These are phyloP conservation scores for Xylaria longipes DNA, from an alignment of 495 filamentous ascomycete genomes.

Conservation along the genomic window DNA sequence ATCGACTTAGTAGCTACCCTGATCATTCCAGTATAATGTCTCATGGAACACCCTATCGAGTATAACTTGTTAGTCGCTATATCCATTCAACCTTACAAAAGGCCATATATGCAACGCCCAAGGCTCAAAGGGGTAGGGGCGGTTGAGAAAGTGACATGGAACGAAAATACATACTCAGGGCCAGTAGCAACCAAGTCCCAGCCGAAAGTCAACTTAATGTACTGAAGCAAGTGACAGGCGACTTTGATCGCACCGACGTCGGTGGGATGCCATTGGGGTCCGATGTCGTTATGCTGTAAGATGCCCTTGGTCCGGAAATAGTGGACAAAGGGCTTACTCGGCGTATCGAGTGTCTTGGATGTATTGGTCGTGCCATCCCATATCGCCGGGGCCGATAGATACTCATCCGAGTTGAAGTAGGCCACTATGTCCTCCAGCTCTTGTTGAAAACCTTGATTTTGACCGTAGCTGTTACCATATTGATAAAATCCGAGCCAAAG, in stretches of 20 bases:
- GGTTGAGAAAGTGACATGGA: not conserved
- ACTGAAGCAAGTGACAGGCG: conserved; percentile 69
- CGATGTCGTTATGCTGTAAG: conserved; percentile 73
- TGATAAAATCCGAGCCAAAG: conserved; percentile 67
- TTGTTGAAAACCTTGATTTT: conserved; percentile 55
- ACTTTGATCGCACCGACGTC: conserved; percentile 73
- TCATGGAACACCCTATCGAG: conserved; percentile 60
- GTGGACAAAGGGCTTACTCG: conserved; percentile 62
- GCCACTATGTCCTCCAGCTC: conserved; percentile 62
- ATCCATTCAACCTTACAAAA: not conserved
- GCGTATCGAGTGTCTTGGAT: conserved; percentile 42
- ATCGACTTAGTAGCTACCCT: conserved; percentile 51
- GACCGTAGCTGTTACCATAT: conserved; percentile 59
- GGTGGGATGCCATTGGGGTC: conserved; percentile 67
- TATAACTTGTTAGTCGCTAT: not conserved
- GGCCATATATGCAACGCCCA: not conserved
- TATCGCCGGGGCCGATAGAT: conserved; percentile 48
- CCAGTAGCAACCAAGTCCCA: conserved; percentile 68
- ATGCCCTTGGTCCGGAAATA: conserved; percentile 73
- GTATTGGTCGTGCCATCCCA: conserved; percentile 54
- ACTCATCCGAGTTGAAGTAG: conserved; percentile 60
- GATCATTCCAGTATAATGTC: conserved; percentile 67
- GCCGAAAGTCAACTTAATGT: conserved; percentile 56
- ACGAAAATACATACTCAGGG: conserved; percentile 54
- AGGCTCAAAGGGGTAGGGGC: not conserved